Evolutionary conservation across 2,329 filamentous ascomycete species (phyloP), one percentile per base, ranked within the genome.

Genomic region (Hypoxylon sp.): DNA sequence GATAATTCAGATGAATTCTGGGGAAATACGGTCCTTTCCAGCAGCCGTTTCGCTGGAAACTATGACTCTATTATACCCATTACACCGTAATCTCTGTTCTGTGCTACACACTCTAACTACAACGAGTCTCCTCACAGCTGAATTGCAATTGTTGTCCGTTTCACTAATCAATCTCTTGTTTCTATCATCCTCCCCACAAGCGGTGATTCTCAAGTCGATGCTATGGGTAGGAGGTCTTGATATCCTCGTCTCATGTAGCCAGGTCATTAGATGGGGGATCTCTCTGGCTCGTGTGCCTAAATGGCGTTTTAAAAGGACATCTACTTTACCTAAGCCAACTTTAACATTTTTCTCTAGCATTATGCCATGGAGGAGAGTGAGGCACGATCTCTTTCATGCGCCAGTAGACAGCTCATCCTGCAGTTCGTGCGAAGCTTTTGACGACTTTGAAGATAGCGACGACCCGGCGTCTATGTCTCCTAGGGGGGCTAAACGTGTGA

Each of bases 121-220:
- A 0, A 97, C 94, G 1, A 98, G 94, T 79, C 86, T 98, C 46
- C 85, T 98, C 57, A 88, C 92, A 1, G 90, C 96, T 4, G 96
- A 99, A 79, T 85, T 98, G 46, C 94, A 98, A 74, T 85, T 99
- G 9, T 86, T 98, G 14, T 95, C 95, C 0, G 88, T 92, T 42
- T 90, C 90, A 1, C 84, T 99, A 13, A 91, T 98, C 75, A 94
- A 97, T 75, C 82, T 98, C 13, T 82, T 97, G 0, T 78, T 97
- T 1, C 87, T 97, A 67, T 90, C 94, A 0, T 82, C 84, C 5
- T 96, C 94, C 0, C 93, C 95, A 0, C 96, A 98, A 80, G 89
- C 91, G 14, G 85, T 93, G 70, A 94, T 97, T 69, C 83, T 98
- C 52, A 96, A 97, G 81, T 90, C 92, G 14, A 83, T 98, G 59